Base-by-base conservation (phyloP, 2,329 filamentous ascomycete genomes). In the Myrmaecium sp. region DNA sequence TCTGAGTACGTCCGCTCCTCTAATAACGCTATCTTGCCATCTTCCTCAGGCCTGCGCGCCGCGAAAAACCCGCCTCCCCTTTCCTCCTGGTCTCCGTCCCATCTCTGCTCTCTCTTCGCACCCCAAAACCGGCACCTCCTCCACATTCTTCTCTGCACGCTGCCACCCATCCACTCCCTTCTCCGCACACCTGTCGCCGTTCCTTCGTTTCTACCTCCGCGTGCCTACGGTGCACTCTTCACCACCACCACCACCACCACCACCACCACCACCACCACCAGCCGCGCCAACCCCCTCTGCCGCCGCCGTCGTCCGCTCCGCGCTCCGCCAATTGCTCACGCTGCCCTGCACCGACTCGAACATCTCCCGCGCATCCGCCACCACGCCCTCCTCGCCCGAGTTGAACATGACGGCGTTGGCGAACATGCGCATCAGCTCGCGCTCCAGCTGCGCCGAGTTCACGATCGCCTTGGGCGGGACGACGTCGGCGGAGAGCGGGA, bases 361-460 rank as follows among this genome's bases (percentile, higher is more conserved):
- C 83, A 94, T 94, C 48, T 81, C 77, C 30, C 76, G 64, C 1
- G 84, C 83, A 44, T 92, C 82, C 32, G 79, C 75, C 17, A 93
- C 84, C 16, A 94, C 74, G 3, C 78, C 81, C 19, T 86, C 81
- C 50, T 92, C 82, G 34, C 92, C 81, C 0, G 79, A 74, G 41
- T 95, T 95, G 60, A 93, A 98, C 89, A 98, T 95, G 52, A 94
- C 78, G 11, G 89, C 86, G 43, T 95, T 95, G 38, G 83, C 82
- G 49, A 95, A 93, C 80, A 95, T 94, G 41, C 91, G 79, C 40
- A 91, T 81, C 7, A 95, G 60, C 49, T 95, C 86, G 37, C 83
- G 81, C 52, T 95, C 86, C 10, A 95, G 64, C 48, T 95, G 89
- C 2, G 77, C 72, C 26, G 79, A 84, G 51, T 95, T 95, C 51